Base-by-base conservation (phyloP, 352 stramenopile species). In the Phytophthora pistaciae region DNA sequence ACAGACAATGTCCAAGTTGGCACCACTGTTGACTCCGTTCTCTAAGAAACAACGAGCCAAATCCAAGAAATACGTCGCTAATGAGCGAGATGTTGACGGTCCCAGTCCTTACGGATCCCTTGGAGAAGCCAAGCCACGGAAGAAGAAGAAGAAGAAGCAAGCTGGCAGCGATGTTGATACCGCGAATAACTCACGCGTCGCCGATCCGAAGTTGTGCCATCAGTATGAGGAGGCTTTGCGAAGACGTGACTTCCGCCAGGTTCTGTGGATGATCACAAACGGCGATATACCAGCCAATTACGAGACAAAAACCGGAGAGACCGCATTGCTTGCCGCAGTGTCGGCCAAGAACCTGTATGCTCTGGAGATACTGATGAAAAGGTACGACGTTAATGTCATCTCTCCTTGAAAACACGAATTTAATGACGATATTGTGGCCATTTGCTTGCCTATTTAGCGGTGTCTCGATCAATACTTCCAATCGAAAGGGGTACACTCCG, bases 211-310 rank as follows among this genome's bases (percentile, higher is more conserved):
- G 25, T 77, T 67, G 33, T 54, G 23, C n/a, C 63, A 36, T 65
- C 68, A 75, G 21, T 91, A 78, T 31, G 85, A 92, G 54, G 71
- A 85, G 23, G 82, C 85, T n/a, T 64, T 93, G 13, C 72, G 74
- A 23, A 78, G 79, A 33, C 77, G 84, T 14, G 86, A 95, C 49
- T 91, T 95, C 49, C 62, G 78, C 23, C 55, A 75, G 4, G 76
- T 91, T 49, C 61, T 95, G 23, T 95, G 86, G 88, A 74, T 92
- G 75, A 88, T 95, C 27, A 82, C 79, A 29, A 92, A 83, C 42
- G 83, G 70, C 0, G 78, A 87, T 20, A 76, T 91, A 3, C 52
- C 66, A 16, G 79, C 74, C 2, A 74, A 82, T 18, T 79, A 87
- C 27, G 88, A 95, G 74, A 91, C 78, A 0, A 61, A 59, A 18